Evolutionary conservation across 768 basidiomycete species (phyloP).

Genomic region (Suillus hirtellus): DNA sequence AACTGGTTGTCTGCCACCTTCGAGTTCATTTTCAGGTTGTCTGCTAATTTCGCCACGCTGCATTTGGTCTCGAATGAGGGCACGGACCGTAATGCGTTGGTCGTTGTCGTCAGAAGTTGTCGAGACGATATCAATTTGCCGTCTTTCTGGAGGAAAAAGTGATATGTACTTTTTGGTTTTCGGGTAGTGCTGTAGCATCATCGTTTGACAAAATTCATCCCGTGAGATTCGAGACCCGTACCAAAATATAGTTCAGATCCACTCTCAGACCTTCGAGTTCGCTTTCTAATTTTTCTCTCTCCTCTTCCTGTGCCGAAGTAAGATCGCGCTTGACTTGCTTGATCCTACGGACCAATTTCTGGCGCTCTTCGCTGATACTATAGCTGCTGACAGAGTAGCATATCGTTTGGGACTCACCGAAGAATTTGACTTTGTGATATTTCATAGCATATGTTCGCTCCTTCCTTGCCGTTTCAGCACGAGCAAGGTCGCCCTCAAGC

Average conservation of each 20-base stretch:
- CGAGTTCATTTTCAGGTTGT: constrained; percentile 57
- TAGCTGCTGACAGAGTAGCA: neutral
- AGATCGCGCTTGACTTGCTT: constrained; percentile 63
- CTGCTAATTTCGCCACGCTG: constrained; percentile 51
- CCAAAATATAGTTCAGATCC: constrained; percentile 89
- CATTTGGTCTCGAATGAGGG: constrained; percentile 63
- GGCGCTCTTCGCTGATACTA: constrained; percentile 58
- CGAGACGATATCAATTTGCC: constrained; percentile 13
- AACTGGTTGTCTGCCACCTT: neutral
- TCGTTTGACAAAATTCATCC: neutral
- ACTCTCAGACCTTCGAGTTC: constrained; percentile 67
- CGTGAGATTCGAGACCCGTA: constrained; percentile 31
- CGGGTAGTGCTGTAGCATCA: constrained; percentile 67
- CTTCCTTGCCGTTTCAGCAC: constrained; percentile 60
- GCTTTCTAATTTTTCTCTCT: constrained; percentile 43
- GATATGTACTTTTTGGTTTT: constrained; percentile 88
- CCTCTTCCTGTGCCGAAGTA: constrained; percentile 35
- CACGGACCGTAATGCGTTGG: constrained; percentile 57
- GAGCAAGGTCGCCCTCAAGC: constrained; percentile 70
- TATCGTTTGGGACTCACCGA: constrained; percentile 54
- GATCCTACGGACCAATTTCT: constrained; percentile 82
- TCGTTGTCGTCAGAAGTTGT: constrained; percentile 38
- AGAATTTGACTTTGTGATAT: constrained; percentile 94
- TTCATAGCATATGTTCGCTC: constrained; percentile 72
- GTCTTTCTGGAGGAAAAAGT: constrained; percentile 74